Base-by-base conservation (phyloP, 345 rosid genomes). In the Crucihimalaya himalaica region DNA sequence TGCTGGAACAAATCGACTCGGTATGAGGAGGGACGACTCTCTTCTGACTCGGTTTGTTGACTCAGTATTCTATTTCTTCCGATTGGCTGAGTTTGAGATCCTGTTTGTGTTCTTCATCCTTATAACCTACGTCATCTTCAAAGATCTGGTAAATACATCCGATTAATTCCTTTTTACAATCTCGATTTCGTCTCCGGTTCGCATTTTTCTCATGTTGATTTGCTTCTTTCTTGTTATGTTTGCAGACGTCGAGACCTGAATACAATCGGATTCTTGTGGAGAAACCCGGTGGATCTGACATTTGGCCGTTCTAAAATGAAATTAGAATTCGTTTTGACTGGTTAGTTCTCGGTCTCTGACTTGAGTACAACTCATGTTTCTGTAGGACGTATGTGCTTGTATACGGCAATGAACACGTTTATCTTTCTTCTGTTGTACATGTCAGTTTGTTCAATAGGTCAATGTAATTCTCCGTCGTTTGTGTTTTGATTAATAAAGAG, bases 71-170 rank as follows among this genome's bases (percentile, higher is more conserved):
- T 29, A 23, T 65, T 67, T 65, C 54, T 72, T 72, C 81, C 60
- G 81, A 65, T 71, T 77, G 7, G 81, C 77, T 60, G 81, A 77
- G 73, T 71, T 77, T 42, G 81, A 77, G 81, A 77, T 77, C 77
- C 14, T 77, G 27, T 77, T 71, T 13, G 77, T 77, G 11, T 73
- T 77, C 31, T 77, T 77, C 73, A 21, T 71, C 63, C 0, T 77
- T 2, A 66, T 77, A 16, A n/a, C 73, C 32, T 77, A 70, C 56
- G 48, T 31, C 46, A 77, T 77, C 67, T 77, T 77, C 77, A 77
- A 77, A 40, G 80, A 77, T 71, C 80, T 77, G 77, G 80, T 77
- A 69, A 34, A 14, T 43, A 53, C 40, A 21, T 7, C 19, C 5
- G 8, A 8, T 13, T 39, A 25, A 12, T 16, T 59, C 2, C 59